Evolutionary conservation across 768 basidiomycete genomes (phyloP), one percentile per base, ranked within the genome.

Genomic region (Tephrocybe sp.): DNA sequence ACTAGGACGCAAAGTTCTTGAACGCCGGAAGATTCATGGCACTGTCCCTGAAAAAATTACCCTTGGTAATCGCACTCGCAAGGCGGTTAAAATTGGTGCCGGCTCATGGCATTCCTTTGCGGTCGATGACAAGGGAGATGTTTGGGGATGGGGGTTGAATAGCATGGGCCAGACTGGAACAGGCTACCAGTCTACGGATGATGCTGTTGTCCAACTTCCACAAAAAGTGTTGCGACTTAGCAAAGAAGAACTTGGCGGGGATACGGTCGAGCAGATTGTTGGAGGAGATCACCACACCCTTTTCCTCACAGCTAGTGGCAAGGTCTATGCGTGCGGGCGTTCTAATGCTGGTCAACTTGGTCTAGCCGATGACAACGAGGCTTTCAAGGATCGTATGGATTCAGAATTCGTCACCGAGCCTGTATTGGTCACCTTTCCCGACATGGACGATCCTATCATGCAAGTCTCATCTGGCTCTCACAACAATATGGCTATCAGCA

Each of bases 61-160:
- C 1, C 78, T 98, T n/a, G 85, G 86, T 16, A 69, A 64, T 21
- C 81, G 86, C n/a, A 64, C 71, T 22, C 80, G 85, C 59, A 73
- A 71, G 67, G 73, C 71, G 37, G 83, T 86, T 11, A 71, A 69
- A 34, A 72, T 98, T 53, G 92, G 92, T 4, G 80, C 92, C 0
- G 95, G 96, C 6, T 78, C 78, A 44, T 90, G 84, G 67, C 88
- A 91, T 60, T 95, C 92, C 0, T 98, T 97, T 60, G 95, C 94
- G 2, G 83, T 98, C 49, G 87, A 93, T 64, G 80, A 87, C 44
- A 70, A 75, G 5, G 94, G 92, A 24, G 81, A 78, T 41, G 88
- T 96, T 8, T 98, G 87, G 85, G 92, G 83, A 11, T 98, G 96
- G 96, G 96, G 96, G n/a, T 74, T 94, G 51, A 97, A 98, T 67